Conservation (phyloP, 2,329 filamentous ascomycete genomes). For the Cercospora sp. region DNA sequence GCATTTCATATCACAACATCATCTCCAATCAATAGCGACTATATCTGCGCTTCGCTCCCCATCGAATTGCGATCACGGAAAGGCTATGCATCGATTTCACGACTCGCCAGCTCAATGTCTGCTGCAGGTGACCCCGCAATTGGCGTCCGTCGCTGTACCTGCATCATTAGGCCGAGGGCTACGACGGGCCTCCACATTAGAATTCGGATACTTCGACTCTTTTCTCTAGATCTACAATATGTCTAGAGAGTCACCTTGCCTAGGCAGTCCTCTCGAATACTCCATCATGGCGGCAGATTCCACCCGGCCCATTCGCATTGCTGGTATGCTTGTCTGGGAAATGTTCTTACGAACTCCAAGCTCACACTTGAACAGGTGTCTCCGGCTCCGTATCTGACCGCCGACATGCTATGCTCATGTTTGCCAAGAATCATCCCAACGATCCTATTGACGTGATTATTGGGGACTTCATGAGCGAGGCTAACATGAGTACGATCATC, state of each 20-base stretch:
- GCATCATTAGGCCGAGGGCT: constrained; percentile 7
- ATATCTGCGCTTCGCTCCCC: background rate
- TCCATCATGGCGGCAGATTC: constrained; percentile 27
- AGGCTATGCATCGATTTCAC: background rate
- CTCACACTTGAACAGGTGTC: constrained; percentile 24
- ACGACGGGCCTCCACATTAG: background rate
- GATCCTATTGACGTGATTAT: constrained; percentile 55
- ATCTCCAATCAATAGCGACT: too few species aligned
- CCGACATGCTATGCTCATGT: constrained; percentile 39
- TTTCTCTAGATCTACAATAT: background rate
- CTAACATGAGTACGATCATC: constrained; percentile 31
- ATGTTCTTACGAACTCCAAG: background rate
- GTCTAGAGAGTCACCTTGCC: constrained; percentile 20
- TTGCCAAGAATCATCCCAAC: constrained; percentile 33
- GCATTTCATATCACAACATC: background rate
- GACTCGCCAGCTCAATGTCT: constrained; percentile 7
- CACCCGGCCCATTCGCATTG: constrained; percentile 35
- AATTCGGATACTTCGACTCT: background rate
- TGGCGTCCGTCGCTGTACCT: background rate
- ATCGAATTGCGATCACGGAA: background rate
- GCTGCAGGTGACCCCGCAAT: constrained; percentile 1
- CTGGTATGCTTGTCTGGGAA: constrained; percentile 22
- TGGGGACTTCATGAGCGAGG: constrained; percentile 52
- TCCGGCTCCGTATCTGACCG: constrained; percentile 45
- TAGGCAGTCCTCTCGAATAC: constrained; percentile 23